A percentile compares a stretch with the other conserved stretches of the same genome.
phyloP scores from a whole-genome alignment of 2,329 filamentous ascomycete species.

The Pseudocercospora musae region DNA sequence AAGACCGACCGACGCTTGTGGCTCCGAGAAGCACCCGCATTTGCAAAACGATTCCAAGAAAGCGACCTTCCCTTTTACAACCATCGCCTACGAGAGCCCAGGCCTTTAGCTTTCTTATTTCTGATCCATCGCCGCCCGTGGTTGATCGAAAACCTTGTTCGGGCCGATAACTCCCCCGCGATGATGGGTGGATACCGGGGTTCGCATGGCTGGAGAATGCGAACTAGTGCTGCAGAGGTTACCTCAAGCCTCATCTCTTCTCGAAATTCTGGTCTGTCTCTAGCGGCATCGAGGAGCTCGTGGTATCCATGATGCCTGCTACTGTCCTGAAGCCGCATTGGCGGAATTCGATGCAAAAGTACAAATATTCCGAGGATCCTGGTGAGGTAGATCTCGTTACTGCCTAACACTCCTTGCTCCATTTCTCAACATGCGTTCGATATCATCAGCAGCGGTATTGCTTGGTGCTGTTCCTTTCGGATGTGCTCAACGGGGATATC shows the following conservation, averaged over 20 bases:
- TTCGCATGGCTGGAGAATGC: not conserved
- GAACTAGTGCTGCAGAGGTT: not conserved
- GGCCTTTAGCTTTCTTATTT: not conserved
- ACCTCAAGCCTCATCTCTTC: constrained; percentile 8
- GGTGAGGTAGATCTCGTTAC: not conserved
- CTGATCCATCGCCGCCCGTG: not conserved
- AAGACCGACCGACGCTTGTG: not conserved
- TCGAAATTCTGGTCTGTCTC: not conserved
- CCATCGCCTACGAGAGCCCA: not conserved
- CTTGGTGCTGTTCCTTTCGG: constrained; percentile 10
- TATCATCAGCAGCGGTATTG: constrained; percentile 9
- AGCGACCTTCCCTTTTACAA: not conserved
- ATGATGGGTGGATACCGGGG: not conserved
- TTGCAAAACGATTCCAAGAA: not conserved
- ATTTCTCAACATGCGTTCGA: constrained; percentile 8
- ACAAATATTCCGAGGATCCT: constrained; percentile 1
- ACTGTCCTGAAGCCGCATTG: not conserved
- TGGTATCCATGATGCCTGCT: not conserved
- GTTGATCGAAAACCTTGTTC: not conserved
- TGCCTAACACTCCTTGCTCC: not conserved
- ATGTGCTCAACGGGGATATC: not conserved
- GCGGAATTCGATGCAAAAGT: not conserved
- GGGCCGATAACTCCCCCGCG: not conserved
- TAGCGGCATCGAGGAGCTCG: constrained; percentile 1
- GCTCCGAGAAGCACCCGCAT: constrained; percentile 5